phyloP scores from a whole-genome alignment of 495 filamentous ascomycete species.

The Aspergillus kassunensis region DNA sequence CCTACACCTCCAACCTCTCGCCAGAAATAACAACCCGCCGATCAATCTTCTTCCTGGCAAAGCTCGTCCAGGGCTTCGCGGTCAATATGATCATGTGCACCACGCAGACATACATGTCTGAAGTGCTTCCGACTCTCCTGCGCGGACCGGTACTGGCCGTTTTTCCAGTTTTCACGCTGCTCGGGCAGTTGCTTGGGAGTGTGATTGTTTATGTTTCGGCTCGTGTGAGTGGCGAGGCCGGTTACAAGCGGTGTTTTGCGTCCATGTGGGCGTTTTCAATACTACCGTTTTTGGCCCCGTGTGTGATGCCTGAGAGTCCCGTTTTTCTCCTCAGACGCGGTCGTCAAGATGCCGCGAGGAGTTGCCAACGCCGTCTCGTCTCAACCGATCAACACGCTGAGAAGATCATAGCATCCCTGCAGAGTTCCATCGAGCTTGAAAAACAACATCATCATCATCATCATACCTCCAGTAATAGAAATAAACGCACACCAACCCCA shows the following conservation, averaged over 20 bases:
- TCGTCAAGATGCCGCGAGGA: conserved; percentile 56
- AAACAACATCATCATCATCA: neutral
- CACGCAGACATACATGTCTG: conserved; percentile 46
- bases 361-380: conserved; percentile 21
- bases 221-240: conserved; percentile 10
- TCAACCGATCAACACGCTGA: conserved; percentile 6
- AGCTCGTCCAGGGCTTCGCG: conserved; percentile 37
- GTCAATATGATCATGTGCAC: conserved; percentile 40
- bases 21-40: conserved; percentile 24
- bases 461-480: conserved; percentile 9
- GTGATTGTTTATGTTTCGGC: conserved; percentile 34
- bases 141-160: conserved; percentile 42
- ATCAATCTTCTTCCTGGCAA: conserved; percentile 29
- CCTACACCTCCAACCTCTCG: conserved; percentile 29
- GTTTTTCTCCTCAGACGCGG: conserved; percentile 65
- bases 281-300: conserved; percentile 56
- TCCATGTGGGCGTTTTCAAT: conserved; percentile 36
- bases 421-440: conserved; percentile 23
- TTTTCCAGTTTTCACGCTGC: conserved; percentile 40
- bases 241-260: conserved; percentile 28
- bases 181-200: conserved; percentile 43
- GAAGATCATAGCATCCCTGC: conserved; percentile 17
- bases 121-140: conserved; percentile 36
- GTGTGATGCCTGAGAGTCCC: conserved; percentile 73
- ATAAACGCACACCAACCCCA: conserved; percentile 10